Evolutionary conservation across 805 yeast genomes (phyloP).

Genomic region (Saccharomycopsis vini): DNA sequence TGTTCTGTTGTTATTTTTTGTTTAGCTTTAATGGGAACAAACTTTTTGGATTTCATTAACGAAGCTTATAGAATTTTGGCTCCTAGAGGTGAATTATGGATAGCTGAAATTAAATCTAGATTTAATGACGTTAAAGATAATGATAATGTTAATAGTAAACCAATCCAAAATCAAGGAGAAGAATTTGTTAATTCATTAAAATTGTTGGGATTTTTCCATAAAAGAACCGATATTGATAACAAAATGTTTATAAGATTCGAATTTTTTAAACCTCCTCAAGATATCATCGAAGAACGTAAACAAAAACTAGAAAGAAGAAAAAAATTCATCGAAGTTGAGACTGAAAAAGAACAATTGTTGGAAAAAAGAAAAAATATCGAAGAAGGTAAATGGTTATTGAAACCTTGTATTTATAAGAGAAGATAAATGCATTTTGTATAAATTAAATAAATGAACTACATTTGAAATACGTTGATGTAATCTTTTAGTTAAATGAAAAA

Average conservation of each 20-base stretch:
- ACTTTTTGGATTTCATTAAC: conserved; percentile 80
- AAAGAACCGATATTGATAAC: conserved; percentile 75
- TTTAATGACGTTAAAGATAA: conserved; percentile 49
- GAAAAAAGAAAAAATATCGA: conserved; percentile 44
- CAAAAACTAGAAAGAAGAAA: conserved; percentile 53
- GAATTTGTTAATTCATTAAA: conserved; percentile 77
- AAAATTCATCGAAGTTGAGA: conserved; percentile 63
- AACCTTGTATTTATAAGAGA: conserved; percentile 94
- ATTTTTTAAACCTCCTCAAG: conserved; percentile 77
- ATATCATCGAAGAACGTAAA: conserved; percentile 52
- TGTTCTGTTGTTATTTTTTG: conserved; percentile 90
- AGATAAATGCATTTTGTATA: conserved; percentile 34
- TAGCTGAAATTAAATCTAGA: conserved; percentile 92
- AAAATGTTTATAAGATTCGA: conserved; percentile 94
- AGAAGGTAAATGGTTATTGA: conserved; percentile 83
- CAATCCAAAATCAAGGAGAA: conserved; percentile 36
- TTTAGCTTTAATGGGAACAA: conserved; percentile 94
- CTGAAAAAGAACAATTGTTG: conserved; percentile 52
- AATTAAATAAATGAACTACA: no score
- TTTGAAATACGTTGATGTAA: no score
- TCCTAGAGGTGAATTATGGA: conserved; percentile 94
- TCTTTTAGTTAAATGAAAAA: no score
- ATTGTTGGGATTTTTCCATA: conserved; percentile 76
- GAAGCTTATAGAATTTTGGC: conserved; percentile 84
- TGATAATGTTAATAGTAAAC: background rate